Percentiles rank a stretch among this genome's conserved stretches.
Conservation (phyloP, 306 rosid genomes). For the Vigna radiata region DNA sequence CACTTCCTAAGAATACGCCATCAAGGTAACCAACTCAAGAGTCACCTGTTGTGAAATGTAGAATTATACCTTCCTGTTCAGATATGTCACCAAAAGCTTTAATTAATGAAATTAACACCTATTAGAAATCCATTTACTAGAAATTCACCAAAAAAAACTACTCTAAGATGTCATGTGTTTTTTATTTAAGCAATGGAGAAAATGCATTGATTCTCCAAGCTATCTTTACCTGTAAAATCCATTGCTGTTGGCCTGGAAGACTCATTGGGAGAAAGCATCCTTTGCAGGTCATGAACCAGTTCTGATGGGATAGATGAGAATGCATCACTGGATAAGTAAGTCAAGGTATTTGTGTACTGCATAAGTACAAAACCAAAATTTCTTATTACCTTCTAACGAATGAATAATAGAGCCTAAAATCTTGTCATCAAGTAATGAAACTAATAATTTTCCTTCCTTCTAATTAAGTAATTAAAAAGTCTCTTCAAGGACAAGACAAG, state of each 20-base stretch:
- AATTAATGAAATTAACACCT: slow-evolving; percentile 5
- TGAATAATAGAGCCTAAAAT: slow-evolving; percentile 26
- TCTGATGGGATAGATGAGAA: slow-evolving; percentile 87
- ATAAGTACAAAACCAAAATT: slow-evolving; percentile 48
- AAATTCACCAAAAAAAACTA: slow-evolving; percentile 23
- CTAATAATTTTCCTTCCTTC: background rate
- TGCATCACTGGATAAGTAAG: slow-evolving; percentile 87
- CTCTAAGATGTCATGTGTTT: slow-evolving; percentile 5
- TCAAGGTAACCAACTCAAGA: slow-evolving; percentile 5
- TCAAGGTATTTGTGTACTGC: slow-evolving; percentile 96
- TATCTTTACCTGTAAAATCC: slow-evolving; percentile 82
- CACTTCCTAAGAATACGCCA: background rate
- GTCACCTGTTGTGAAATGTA: slow-evolving; percentile 15
- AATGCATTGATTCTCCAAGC: slow-evolving; percentile 22
- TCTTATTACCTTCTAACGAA: slow-evolving; percentile 38
- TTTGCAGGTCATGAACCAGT: slow-evolving; percentile 87
- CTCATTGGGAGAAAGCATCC: slow-evolving; percentile 92
- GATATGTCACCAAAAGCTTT: slow-evolving; percentile 1
- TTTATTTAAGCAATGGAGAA: slow-evolving; percentile 36
- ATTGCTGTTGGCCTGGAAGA: slow-evolving; percentile 84
- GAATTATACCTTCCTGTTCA: background rate
- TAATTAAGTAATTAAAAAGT: slow-evolving; percentile 9
- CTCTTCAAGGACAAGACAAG: slow-evolving; percentile 23
- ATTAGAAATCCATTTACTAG: background rate
- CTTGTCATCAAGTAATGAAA: background rate